Percentiles rank a stretch among this genome's conserved stretches.
These are phyloP conservation scores for Immersiporthe knoxdaviesiana DNA, from an alignment of 2,329 filamentous ascomycete genomes.

Conservation along the genomic window DNA sequence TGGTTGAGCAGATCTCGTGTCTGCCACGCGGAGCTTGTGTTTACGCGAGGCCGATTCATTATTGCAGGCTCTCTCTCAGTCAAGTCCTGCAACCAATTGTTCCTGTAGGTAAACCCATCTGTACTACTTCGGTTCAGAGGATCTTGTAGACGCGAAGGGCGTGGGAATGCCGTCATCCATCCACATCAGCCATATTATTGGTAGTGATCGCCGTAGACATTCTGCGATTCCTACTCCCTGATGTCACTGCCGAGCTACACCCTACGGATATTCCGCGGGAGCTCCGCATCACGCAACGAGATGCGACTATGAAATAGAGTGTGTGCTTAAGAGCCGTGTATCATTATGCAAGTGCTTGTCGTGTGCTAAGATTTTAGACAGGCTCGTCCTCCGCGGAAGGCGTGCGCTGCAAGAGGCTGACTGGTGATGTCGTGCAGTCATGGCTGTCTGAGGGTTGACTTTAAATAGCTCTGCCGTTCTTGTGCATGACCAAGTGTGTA, in stretches of 20 bases:
- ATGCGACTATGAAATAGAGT: neutral
- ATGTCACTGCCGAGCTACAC: too few species aligned
- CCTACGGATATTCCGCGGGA: neutral
- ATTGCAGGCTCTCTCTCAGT: too few species aligned
- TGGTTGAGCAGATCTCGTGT: neutral
- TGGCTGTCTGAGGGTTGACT: neutral
- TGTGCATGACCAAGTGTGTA: neutral
- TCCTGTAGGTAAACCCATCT: too few species aligned
- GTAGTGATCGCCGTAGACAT: too few species aligned
- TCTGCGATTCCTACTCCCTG: too few species aligned
- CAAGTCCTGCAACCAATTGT: neutral
- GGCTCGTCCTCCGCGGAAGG: neutral
- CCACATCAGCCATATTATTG: too few species aligned
- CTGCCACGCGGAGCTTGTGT: neutral
- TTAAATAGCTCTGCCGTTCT: neutral
- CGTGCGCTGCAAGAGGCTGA: too few species aligned
- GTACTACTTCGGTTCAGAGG: too few species aligned
- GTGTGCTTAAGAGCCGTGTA: too few species aligned
- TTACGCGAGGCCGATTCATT: too few species aligned
- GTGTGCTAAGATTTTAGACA: neutral
- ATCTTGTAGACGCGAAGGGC: neutral
- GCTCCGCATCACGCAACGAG: neutral
- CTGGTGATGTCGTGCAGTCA: neutral
- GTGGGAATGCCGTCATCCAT: too few species aligned
- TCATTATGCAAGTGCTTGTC: too few species aligned